Conservation (phyloP, 2,329 filamentous ascomycete genomes). For the Juglanconis juglandina region DNA sequence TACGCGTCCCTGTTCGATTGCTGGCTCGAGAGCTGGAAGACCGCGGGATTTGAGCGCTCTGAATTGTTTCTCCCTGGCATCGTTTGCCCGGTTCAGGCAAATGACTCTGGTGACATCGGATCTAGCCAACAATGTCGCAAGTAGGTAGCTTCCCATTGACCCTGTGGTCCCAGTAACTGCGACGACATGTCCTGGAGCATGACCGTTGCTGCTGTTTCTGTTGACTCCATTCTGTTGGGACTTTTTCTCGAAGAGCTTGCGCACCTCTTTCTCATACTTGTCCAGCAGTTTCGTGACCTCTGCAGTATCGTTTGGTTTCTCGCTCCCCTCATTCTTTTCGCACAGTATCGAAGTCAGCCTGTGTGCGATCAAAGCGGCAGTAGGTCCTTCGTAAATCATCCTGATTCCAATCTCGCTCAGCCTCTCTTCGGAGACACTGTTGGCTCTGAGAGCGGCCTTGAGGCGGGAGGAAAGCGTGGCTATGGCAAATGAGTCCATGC, state of each 20-base stretch:
- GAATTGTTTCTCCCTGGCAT: slow-evolving; percentile 5
- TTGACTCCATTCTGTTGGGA: not conserved
- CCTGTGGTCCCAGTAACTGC: slow-evolving; percentile 15
- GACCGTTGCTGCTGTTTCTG: not conserved
- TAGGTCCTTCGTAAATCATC: slow-evolving; percentile 3
- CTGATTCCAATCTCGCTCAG: slow-evolving; percentile 2
- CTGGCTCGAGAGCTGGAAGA: slow-evolving; percentile 1
- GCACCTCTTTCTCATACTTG: slow-evolving; percentile 28
- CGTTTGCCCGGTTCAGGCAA: slow-evolving; percentile 13
- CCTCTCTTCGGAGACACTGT: not conserved
- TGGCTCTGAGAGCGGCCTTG: slow-evolving; percentile 12
- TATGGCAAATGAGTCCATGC: slow-evolving; percentile 13
- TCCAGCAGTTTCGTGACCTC: slow-evolving; percentile 7
- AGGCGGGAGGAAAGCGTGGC: slow-evolving; percentile 6
- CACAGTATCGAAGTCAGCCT: slow-evolving; percentile 1
- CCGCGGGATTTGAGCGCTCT: slow-evolving; percentile 5
- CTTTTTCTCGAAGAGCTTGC: slow-evolving; percentile 27
- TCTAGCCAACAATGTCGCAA: slow-evolving; percentile 10
- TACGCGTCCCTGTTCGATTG: slow-evolving; percentile 6
- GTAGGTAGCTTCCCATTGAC: slow-evolving; percentile 13
- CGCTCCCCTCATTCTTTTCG: not conserved
- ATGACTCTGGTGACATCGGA: slow-evolving; percentile 12
- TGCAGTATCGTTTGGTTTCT: not conserved
- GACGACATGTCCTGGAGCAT: slow-evolving; percentile 3
- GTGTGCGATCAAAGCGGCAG: not conserved